Evolutionary conservation across 192 early-diverging fungal species (phyloP), one percentile per base, ranked within the genome.

Genomic region (Polychytrium aggregatum): DNA sequence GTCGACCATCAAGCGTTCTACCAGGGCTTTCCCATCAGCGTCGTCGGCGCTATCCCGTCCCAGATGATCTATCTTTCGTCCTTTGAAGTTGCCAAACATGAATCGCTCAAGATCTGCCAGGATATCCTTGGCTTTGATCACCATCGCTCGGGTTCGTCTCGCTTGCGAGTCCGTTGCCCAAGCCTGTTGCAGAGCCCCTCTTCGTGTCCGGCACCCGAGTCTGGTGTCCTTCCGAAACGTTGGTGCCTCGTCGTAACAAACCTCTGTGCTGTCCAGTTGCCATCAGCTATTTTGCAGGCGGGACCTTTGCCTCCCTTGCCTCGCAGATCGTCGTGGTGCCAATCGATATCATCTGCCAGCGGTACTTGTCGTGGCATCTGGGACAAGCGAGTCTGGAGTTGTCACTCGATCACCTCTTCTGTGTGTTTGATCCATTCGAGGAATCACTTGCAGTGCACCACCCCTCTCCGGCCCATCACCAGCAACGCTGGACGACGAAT

Each of bases 261-360:
- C 11, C 22, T 13, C n/a, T 17, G 13, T 18, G 22, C 13, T n/a
- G 1, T 44, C 22, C 30, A 21, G 52, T 53, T 28, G 29, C 62
- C 10, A 37, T 62, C n/a, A 52, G 30, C 26, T 36, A 50, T n/a
- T 37, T 61, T 16, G 2, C 63, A 11, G 60, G 55, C 10, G 60
- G 60, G 10, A 40, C 21, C 20, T 13, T 62, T 7, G 60, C 57
- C n/a, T 54, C 48, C 9, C 20, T 62, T 20, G 47, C 14, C 13
- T 31, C 55, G 20, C 60, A 62, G 39, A 1, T 48, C n/a, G 50
- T 62, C 9, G 40, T 53, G 6, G 46, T 57, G 13, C 60, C 60
- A 4, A 49, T 62, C n/a, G 60, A 62, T 33, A 35, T 62, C 1
- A 59, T 62, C 9, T 24, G 48, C 18, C 60, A 62, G 42, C 52